Conservation (phyloP, 768 basidiomycete genomes). For the Termitomyces sp. region DNA sequence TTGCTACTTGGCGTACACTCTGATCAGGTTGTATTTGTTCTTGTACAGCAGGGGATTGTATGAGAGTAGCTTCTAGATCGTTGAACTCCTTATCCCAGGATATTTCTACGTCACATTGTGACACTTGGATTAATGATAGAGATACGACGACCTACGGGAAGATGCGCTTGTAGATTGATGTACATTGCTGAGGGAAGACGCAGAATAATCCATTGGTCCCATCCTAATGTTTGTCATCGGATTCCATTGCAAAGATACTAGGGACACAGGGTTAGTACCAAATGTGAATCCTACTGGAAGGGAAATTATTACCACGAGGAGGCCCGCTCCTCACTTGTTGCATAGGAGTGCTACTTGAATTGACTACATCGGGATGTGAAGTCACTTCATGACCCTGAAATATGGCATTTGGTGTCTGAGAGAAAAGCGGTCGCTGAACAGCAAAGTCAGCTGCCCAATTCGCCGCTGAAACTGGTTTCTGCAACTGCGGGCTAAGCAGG, state of each 20-base stretch:
- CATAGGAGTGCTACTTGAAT: not conserved
- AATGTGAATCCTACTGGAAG: not conserved
- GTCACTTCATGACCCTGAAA: constrained; percentile 1
- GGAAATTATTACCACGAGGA: constrained; percentile 15
- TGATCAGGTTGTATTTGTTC: constrained; percentile 16
- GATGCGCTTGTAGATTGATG: constrained; percentile 13
- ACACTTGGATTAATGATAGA: not conserved
- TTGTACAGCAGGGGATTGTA: constrained; percentile 8
- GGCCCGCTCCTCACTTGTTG: not conserved
- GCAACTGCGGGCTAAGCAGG: constrained; percentile 18
- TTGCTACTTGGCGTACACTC: constrained; percentile 12
- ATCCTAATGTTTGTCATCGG: constrained; percentile 20
- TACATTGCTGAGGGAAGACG: constrained; percentile 20
- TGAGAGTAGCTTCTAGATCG: constrained; percentile 40
- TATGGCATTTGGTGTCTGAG: constrained; percentile 1
- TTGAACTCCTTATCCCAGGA: constrained; percentile 65
- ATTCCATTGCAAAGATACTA: constrained; percentile 37
- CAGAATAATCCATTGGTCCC: constrained; percentile 30
- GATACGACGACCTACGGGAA: constrained; percentile 4
- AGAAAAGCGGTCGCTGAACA: constrained; percentile 24
- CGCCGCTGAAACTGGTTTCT: constrained; percentile 20
- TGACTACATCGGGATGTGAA: not conserved
- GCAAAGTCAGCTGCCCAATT: constrained; percentile 67
- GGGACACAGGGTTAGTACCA: not conserved
- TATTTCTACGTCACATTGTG: constrained; percentile 23